Evolutionary conservation across 331 rosid species (phyloP), one percentile per base, ranked within the genome.

Genomic region (Arachis monticola): DNA sequence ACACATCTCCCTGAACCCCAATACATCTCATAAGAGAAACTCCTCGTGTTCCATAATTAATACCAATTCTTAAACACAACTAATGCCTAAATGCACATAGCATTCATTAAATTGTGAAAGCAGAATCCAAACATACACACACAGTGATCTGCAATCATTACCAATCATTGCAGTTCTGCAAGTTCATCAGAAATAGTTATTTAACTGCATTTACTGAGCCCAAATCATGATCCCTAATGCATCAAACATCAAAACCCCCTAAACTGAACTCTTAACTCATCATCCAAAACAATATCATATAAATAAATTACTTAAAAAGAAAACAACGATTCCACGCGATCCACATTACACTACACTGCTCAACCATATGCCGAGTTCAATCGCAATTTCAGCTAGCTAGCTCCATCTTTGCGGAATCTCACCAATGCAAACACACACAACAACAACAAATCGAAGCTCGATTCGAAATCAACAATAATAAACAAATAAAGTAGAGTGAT

Each of bases 231-330:
- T 45, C 32, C 48, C 41, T 44, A 27, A 77, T 50, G 2, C 48
- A 65, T 50, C 58, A 22, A 73, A 38, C 65, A 27, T 2, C 41
- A 48, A 47, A 67, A 53, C 1, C 40, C 64, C 73, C 42, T 42
- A 61, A 61, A 40, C 73, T 46, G 10, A 77, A 62, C 61, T 22
- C 22, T 40, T 45, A 27, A 52, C 11, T 60, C 47, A 17, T 64
- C 60, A 64, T 42, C 38, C 52, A 59, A 64, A 77, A 51, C 5
- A 38, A 38, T 60, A 60, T 10, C 55, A 60, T 82, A 56, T 64
- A 52, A 38, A 35, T 5, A 52, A 52, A 14, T 51, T 52, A n/a
- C 58, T 52, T 0, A 52, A 4, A 11, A 12, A 30, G 51, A 69
- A 32, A 64, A n/a, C 47, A 10, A 56, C 58, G 47, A 69, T 69